Percentiles rank a stretch among this genome's conserved stretches.
Evolutionary conservation across 1,139 yeast species (phyloP).

Genomic region (Zygosaccharomyces sapae): DNA sequence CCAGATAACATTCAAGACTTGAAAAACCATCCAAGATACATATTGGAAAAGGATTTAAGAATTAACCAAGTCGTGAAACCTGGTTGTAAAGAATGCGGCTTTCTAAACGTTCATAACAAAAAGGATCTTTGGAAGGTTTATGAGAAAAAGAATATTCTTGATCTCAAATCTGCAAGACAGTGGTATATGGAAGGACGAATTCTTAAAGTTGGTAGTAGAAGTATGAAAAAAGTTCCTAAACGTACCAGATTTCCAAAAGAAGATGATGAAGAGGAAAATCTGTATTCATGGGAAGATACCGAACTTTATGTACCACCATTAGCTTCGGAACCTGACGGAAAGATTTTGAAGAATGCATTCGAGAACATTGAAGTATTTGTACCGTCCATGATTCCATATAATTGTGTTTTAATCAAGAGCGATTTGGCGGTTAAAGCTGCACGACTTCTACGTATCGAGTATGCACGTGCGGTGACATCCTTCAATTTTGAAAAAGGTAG

Average conservation of each 20-base stretch:
- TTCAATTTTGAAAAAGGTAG: constrained; percentile 59
- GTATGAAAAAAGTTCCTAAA: constrained; percentile 47
- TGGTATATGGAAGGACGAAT: constrained; percentile 86
- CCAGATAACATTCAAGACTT: constrained; percentile 82
- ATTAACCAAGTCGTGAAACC: constrained; percentile 71
- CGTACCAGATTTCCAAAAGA: constrained; percentile 31
- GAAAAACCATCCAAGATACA: constrained; percentile 84
- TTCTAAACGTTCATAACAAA: constrained; percentile 46
- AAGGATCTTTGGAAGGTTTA: constrained; percentile 50
- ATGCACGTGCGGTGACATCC: constrained; percentile 82
- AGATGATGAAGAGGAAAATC: constrained; percentile 50
- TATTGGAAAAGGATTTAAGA: constrained; percentile 67
- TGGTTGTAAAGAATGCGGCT: constrained; percentile 61
- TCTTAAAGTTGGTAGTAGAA: constrained; percentile 64
- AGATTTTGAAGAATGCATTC: constrained; percentile 66
- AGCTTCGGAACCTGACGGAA: constrained; percentile 51
- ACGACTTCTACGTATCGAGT: constrained; percentile 62
- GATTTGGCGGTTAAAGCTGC: constrained; percentile 67
- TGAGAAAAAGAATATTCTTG: constrained; percentile 59
- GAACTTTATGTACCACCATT: constrained; percentile 59
- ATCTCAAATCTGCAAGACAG: constrained; percentile 66
- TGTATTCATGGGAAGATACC: constrained; percentile 79
- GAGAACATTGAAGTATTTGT: constrained; percentile 81
- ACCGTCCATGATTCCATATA: constrained; percentile 76
- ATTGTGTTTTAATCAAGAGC: constrained; percentile 61